Evolutionary conservation across 768 basidiomycete species (phyloP), one percentile per base, ranked within the genome.

Genomic region (Kwoniella dejecticola): DNA sequence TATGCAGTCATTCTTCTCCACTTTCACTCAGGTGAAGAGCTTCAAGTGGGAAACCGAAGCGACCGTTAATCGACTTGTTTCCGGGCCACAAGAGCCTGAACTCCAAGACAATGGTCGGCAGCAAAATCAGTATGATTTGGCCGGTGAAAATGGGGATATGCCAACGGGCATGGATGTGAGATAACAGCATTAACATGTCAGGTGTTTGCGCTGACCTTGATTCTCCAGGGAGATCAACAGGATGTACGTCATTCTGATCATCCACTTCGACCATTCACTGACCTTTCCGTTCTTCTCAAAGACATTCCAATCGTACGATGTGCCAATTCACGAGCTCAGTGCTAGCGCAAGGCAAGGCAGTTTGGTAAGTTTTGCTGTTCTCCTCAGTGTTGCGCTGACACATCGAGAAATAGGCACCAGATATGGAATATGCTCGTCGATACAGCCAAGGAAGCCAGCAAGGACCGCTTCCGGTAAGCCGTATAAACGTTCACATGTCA

Each of bases 41-140:
- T 74, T 64, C 60, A 67, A 68, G 40, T 74, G 72, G 72, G 68
- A 71, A 45, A 52, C 50, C 13, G 68, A 72, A 17, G n/a, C 68
- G n/a, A 53, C 64, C 24, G 70, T 62, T 15, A 17, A 52, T 11
- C 52, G 11, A 52, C 40, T 26, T 29, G 57, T 29, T n/a, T 31
- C 17, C 38, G 13, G 30, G 41, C 26, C 29, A 12, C 31, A 29
- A 8, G 49, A 24, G 40, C 24, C 40, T 13, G 40, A 52, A 33
- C 15, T 8, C 7, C 52, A 13, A 52, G 50, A 19, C 5, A 19
- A 33, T 31, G 38, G 45, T 29, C 42, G 45, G 31, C 24, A 31
- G 2, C 24, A 44, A 47, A 42, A 8, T 40, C 11, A 42, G 15
- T 36, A 36, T 33, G 56, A 57, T 45, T 19, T 56, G 1, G 30